Evolutionary conservation across 2,329 filamentous ascomycete species (phyloP).

Genomic region (Arthroderma sp.): DNA sequence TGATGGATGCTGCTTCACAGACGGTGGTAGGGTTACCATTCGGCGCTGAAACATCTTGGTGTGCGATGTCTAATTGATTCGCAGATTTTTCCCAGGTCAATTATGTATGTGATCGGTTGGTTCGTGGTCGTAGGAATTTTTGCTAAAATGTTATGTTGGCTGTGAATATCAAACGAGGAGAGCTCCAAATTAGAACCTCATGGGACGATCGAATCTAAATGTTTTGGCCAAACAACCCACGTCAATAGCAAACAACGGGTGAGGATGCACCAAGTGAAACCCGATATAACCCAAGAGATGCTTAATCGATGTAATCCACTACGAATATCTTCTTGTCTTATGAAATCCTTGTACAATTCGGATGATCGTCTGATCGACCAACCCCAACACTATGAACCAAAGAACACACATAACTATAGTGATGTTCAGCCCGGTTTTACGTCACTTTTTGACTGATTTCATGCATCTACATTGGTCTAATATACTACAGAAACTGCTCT

Average conservation of each 20-base stretch:
- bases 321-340: neutral
- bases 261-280: neutral
- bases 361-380: neutral
- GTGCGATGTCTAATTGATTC: neutral
- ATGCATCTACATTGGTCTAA: neutral
- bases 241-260: neutral
- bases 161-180: neutral
- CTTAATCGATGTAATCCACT: neutral
- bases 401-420: neutral
- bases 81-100: neutral
- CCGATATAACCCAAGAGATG: neutral
- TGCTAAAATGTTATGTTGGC: neutral
- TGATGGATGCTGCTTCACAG: neutral
- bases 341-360: neutral
- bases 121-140: neutral
- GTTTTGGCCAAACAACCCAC: neutral
- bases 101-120: neutral
- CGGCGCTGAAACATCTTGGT: slow-evolving; percentile 44
- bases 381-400: neutral
- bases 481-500: neutral
- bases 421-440: neutral
- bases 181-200: too few species aligned
- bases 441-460: too few species aligned
- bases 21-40: slow-evolving; percentile 40
- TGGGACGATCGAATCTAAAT: neutral